These are phyloP conservation scores for Coniochaeta ligniaria DNA, from an alignment of 2,329 filamentous ascomycete genomes.

Conservation along the genomic window DNA sequence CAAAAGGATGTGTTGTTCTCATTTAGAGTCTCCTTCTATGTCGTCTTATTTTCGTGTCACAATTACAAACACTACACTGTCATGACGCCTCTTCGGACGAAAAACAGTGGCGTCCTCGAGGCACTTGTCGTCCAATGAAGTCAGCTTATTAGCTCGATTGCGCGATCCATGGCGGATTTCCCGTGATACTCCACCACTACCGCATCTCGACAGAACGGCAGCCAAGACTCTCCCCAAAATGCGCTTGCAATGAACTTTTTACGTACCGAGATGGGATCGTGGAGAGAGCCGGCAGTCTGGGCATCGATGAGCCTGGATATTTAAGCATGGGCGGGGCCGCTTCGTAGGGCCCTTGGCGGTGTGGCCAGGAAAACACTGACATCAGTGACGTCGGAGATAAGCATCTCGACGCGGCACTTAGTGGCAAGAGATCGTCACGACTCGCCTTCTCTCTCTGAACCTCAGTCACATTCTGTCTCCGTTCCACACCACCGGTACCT, in stretches of 20 bases:
- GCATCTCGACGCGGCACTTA: neutral
- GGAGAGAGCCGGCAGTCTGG: neutral
- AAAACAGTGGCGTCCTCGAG: neutral
- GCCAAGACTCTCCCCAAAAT: neutral
- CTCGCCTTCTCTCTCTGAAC: neutral
- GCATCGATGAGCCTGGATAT: neutral
- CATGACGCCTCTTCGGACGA: too few relatives aligned
- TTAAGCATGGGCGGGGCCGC: neutral
- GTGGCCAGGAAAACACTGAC: neutral
- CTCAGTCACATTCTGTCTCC: neutral
- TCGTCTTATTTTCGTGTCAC: too few relatives aligned
- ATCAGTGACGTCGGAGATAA: conserved; percentile 1
- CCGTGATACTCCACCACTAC: neutral
- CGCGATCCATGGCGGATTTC: conserved; percentile 1
- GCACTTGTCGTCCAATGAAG: neutral
- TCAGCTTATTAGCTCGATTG: neutral
- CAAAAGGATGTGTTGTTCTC: too few relatives aligned
- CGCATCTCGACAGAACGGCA: neutral
- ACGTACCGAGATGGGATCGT: neutral
- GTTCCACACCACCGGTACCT: too few relatives aligned
- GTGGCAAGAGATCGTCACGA: neutral
- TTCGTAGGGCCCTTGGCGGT: neutral
- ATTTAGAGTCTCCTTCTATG: too few relatives aligned
- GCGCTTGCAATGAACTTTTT: neutral
- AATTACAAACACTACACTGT: too few relatives aligned